Conservation (phyloP, 768 basidiomycete species). For the Suillus spraguei region DNA sequence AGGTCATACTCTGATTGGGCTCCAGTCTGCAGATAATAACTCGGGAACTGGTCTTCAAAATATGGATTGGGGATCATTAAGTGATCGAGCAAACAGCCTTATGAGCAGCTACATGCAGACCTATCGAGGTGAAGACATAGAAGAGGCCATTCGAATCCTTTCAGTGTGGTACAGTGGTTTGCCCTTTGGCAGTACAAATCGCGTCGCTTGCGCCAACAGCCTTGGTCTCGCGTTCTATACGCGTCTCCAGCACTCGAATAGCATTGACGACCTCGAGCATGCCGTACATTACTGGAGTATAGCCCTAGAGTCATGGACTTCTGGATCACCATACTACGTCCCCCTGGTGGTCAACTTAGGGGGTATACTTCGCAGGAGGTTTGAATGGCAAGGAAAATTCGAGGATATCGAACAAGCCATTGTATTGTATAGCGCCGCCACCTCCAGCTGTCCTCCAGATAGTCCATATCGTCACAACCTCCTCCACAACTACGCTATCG, state of each 20-base stretch:
- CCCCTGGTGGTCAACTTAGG: constrained; percentile 22
- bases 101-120: constrained; percentile 25
- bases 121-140: constrained; percentile 27
- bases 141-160: constrained; percentile 24
- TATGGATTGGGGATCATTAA: neutral
- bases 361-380: constrained; percentile 23
- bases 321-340: constrained; percentile 19
- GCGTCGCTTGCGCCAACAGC: constrained; percentile 19
- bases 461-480: constrained; percentile 21
- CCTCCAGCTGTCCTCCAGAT: constrained; percentile 10
- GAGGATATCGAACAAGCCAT: constrained; percentile 23
- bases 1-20: neutral
- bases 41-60: neutral
- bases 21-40: neutral
- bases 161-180: constrained; percentile 22
- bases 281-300: constrained; percentile 20
- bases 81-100: constrained; percentile 14
- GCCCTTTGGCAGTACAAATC: constrained; percentile 21
- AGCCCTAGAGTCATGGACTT: constrained; percentile 16
- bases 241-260: constrained; percentile 27
- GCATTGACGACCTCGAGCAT: constrained; percentile 24
- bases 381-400: constrained; percentile 21
- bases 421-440: constrained; percentile 14
- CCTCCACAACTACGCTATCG: constrained; percentile 24
- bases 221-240: constrained; percentile 22